phyloP scores from a whole-genome alignment of 441 rosid species.

The Adansonia grandidieri region DNA sequence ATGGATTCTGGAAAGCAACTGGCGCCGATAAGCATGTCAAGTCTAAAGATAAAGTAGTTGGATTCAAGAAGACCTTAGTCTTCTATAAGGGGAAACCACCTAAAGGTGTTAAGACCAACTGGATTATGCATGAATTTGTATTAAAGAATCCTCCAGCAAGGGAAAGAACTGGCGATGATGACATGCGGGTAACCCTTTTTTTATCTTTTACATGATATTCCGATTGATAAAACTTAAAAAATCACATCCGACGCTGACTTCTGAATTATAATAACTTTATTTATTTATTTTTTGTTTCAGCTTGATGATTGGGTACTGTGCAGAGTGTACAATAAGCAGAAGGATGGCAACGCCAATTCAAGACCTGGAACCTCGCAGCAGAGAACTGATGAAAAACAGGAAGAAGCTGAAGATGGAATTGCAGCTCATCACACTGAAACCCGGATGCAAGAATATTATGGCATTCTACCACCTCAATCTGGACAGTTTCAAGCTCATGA shows the following conservation, averaged over 20 bases:
- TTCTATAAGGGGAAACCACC: not conserved
- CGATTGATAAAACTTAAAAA: too few relatives aligned
- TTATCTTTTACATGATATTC: not conserved
- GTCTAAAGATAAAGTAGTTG: not conserved
- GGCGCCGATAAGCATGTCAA: not conserved
- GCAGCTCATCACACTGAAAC: too few relatives aligned
- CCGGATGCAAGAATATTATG: too few relatives aligned
- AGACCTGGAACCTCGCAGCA: too few relatives aligned
- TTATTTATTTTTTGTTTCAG: not conserved
- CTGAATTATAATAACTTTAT: not conserved
- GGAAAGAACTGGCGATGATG: not conserved
- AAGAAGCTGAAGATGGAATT: too few relatives aligned
- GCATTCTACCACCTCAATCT: too few relatives aligned
- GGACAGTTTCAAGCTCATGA: too few relatives aligned
- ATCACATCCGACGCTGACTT: too few relatives aligned
- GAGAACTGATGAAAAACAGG: too few relatives aligned
- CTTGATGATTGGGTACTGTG: not conserved
- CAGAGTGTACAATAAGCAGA: too few relatives aligned
- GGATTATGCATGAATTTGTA: conserved; percentile 18
- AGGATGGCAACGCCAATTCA: too few relatives aligned
- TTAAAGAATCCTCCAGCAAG: not conserved
- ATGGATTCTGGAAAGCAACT: conserved; percentile 21
- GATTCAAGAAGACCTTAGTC: conserved; percentile 8
- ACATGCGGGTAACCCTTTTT: not conserved
- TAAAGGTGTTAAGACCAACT: not conserved